Base-by-base conservation (phyloP, 108 stramenopile species). In the Pinguiococcus pyrenoidosus region DNA sequence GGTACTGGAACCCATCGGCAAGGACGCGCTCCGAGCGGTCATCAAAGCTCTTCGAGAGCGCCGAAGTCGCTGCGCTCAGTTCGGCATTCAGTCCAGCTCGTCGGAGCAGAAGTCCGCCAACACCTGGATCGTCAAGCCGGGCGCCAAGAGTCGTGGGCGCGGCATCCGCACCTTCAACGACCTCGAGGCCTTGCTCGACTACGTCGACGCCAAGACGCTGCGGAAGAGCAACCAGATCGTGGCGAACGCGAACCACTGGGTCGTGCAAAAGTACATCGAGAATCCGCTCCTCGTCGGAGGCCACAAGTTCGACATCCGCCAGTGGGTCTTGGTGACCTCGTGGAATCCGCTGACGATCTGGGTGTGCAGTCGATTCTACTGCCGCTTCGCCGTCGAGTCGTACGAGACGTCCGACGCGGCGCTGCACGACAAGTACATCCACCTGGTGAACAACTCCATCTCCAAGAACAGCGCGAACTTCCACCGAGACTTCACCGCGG, bases 201-300 rank as follows among this genome's bases (percentile, higher is more conserved):
- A 56, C 37, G 51, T 50, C 1, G 59, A 61, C 23, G 25, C 52
- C 17, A 5, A 4, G 35, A 25, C 35, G 14, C 44, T 56, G 26
- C 48, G 54, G 8, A 26, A 49, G 27, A 42, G 45, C n/a, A n/a
- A n/a, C n/a, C n/a, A n/a, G n/a, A n/a, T n/a, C n/a, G n/a, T n/a
- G n/a, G n/a, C n/a, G n/a, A n/a, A n/a, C 32, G 46, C 43, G 14
- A 38, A 34, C 30, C 56, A 68, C 25, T 78, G 77, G 77, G 62
- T 78, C 23, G 74, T 78, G 12, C 77, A 78, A 37, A 78, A 78
- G 53, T 78, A 78, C 68, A 75, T 78, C 29, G 77, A 78, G 60
- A 71, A 71, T 47, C 73, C 75, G 4, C 42, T 78, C 20, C 59
- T 72, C 24, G 49, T 76, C 16, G 62, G 69, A 4, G 12, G 47